Evolutionary conservation across 768 basidiomycete genomes (phyloP).

Genomic region (Lactarius vividus): DNA sequence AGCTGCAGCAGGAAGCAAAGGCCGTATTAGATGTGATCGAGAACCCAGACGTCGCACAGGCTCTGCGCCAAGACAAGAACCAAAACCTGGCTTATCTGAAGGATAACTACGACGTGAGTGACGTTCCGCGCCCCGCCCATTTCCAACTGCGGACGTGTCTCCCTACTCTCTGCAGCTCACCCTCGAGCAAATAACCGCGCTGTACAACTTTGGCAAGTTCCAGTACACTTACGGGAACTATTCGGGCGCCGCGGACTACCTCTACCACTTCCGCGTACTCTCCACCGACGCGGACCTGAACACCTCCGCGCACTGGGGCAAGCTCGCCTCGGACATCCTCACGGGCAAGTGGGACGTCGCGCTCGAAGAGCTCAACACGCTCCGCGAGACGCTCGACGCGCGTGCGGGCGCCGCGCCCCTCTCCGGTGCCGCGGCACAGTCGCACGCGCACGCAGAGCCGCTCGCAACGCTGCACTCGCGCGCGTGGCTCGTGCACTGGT

Average conservation of each 20-base stretch:
- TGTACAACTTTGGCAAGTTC: slow-evolving; percentile 98
- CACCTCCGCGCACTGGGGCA: slow-evolving; percentile 98
- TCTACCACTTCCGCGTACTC: slow-evolving; percentile 98
- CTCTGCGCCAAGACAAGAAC: slow-evolving; percentile 93
- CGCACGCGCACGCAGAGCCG: slow-evolving; percentile 58
- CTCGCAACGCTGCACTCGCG: slow-evolving; percentile 89
- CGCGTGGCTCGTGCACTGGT: slow-evolving; percentile 97
- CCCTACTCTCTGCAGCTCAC: slow-evolving; percentile 65
- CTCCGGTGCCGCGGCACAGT: slow-evolving; percentile 30
- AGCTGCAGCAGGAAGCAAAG: slow-evolving; percentile 85
- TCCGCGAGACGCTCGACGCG: slow-evolving; percentile 90
- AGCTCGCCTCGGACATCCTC: slow-evolving; percentile 94
- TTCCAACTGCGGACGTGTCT: neutral
- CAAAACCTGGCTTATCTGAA: slow-evolving; percentile 94
- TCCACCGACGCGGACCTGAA: slow-evolving; percentile 92
- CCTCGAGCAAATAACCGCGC: slow-evolving; percentile 88
- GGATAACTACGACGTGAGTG: slow-evolving; percentile 81
- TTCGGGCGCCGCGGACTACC: slow-evolving; percentile 92
- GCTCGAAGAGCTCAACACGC: slow-evolving; percentile 89
- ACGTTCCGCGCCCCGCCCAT: neutral
- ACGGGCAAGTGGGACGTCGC: slow-evolving; percentile 95
- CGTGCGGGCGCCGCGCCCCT: slow-evolving; percentile 48
- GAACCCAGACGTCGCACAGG: slow-evolving; percentile 93
- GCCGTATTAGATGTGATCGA: slow-evolving; percentile 94
- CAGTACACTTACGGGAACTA: slow-evolving; percentile 99